These are phyloP conservation scores for Pseudonectria buxi DNA, from an alignment of 2,329 filamentous ascomycete genomes.

Conservation along the genomic window DNA sequence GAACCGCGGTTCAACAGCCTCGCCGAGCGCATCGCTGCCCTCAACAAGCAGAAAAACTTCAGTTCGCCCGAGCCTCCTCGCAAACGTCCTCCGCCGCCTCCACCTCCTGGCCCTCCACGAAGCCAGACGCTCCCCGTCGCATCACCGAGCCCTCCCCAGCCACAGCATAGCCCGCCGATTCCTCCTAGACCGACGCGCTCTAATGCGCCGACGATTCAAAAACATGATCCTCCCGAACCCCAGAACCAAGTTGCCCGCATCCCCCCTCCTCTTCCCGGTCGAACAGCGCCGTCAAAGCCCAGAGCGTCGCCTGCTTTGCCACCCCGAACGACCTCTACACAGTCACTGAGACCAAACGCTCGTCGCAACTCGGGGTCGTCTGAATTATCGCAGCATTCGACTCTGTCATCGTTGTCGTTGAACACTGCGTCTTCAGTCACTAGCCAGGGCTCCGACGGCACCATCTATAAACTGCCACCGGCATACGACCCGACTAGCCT, in stretches of 20 bases:
- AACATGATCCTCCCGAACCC: conserved; percentile 11
- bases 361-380: conserved; percentile 53
- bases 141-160: conserved; percentile 19
- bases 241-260: conserved; percentile 6
- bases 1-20: conserved; percentile 56
- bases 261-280: conserved; percentile 31
- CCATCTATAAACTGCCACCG: conserved; percentile 47
- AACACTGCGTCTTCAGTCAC: conserved; percentile 40
- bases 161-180: conserved; percentile 11
- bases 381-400: conserved; percentile 48
- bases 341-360: conserved; percentile 31
- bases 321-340: conserved; percentile 41
- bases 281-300: conserved; percentile 24
- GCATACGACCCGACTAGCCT: conserved; percentile 49
- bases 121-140: conserved; percentile 31
- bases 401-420: conserved; percentile 46
- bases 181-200: conserved; percentile 16
- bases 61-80: conserved; percentile 36
- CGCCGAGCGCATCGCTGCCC: conserved; percentile 56
- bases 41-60: conserved; percentile 57
- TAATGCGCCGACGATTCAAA: conserved; percentile 6
- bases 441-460: conserved; percentile 38
- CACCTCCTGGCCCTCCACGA: conserved; percentile 37
- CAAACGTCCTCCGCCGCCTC: conserved; percentile 31
- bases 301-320: conserved; percentile 41